Evolutionary conservation across 306 rosid species (phyloP), one percentile per base, ranked within the genome.

Genomic region (Medicago arabica): DNA sequence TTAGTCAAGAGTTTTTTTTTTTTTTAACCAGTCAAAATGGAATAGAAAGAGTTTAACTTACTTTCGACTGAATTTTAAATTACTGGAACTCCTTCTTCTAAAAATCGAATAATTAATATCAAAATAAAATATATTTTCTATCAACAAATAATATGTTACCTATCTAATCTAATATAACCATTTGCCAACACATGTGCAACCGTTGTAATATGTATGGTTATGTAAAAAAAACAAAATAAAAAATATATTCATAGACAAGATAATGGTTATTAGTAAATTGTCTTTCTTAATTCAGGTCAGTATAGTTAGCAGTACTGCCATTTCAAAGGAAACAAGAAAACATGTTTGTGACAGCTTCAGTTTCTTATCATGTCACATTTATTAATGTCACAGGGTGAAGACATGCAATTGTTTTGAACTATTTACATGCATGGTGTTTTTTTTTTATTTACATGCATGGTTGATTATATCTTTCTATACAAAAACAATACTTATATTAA

Each of bases 251-350:
- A 54, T 15, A 81, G 70, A 81, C 78, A 76, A 62, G 43, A 71
- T 70, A 75, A 21, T 0, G 51, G 75, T 65, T 50, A 82, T 54
- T 82, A 77, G 72, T 82, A 54, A 64, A 71, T 57, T 82, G 85
- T 82, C 75, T 58, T 64, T 67, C 78, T 71, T 43, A 34, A 64
- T 54, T 63, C 31, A 25, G 62, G 7, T 31, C 25, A 61, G 54
- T 39, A 58, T 23, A 8, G 71, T 39, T 67, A 34, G 49, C 13
- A 67, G 75, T 5, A 41, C 62, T 53, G 61, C 43, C 77, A 81
- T 62, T 10, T 70, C 75, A 16, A 21, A 64, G 70, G 28, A 70
- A 76, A 64, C 77, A 76, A 23, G 70, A 71, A 81, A 63, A 36
- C 81, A 81, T 63, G 74, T 58, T 23, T 68, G 66, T 71, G 50